Evolutionary conservation across 1,139 yeast genomes (phyloP), one percentile per base, ranked within the genome.

Genomic region (Sugiyamaella pinicola): DNA sequence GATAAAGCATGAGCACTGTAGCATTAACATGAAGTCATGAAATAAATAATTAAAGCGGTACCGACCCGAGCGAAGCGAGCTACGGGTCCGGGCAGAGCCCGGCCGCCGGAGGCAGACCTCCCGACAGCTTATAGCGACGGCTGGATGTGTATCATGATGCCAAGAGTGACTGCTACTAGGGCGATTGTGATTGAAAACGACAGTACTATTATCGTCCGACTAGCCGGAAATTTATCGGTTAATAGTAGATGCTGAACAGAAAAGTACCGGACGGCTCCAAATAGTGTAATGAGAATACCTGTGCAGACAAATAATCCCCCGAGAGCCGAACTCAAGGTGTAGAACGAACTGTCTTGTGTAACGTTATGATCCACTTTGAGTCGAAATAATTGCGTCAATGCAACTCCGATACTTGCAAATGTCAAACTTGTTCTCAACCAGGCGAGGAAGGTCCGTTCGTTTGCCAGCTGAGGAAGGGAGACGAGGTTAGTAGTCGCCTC

Each of bases 391-490:
- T 81, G 84, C 0, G 83, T 72, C 7, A 81, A 69, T 13, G 82
- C 84, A 2, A 81, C 81, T 0, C 85, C 85, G 21, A 79, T 75
- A 10, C 83, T 75, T 5, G 83, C 80, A 51, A 81, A 74, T 9
- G 81, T 77, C 48, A 81, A 64, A 10, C 82, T 74, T 0, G 95
- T 86, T 55, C 95, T 74, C 37, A 84, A 69, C 86, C 91, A 87
- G 0, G 95, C 93, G 12, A 87, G 71, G 55, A 82, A 82, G 0
- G 95, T 87, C 55, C 95, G 73, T 65, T 87, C 95, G 64, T 85
- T 86, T 15, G 95, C 91, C 69, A 87, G 69, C 72, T 75, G 51
- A 28, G 24, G 12, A 8, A n/a, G n/a, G n/a, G n/a, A n/a, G n/a
- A n/a, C n/a, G 37, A 33, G 15, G 15, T 33, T n/a, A n/a, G n/a